Evolutionary conservation across 2,329 filamentous ascomycete genomes (phyloP).

Genomic region (Cladophialophora psammophila): DNA sequence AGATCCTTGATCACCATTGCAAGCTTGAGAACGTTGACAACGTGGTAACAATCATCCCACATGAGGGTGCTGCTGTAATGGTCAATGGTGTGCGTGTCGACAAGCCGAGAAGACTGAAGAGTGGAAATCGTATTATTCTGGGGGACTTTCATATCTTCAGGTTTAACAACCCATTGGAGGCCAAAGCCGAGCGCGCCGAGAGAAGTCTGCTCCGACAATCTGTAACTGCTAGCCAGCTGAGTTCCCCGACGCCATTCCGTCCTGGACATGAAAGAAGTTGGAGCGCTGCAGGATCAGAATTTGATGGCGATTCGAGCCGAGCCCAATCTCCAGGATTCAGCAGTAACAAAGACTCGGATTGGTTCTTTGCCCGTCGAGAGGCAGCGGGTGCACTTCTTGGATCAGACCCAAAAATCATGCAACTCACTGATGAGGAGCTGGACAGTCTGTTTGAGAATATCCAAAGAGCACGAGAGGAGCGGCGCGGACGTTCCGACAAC

Average conservation of each 20-base stretch:
- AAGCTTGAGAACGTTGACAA: constrained; percentile 93
- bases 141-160: constrained; percentile 99
- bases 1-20: constrained; percentile 92
- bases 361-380: constrained; percentile 91
- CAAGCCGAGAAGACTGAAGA: constrained; percentile 83
- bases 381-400: constrained; percentile 91
- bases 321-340: constrained; percentile 80
- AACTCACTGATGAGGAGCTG: constrained; percentile 90
- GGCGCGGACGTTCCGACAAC: constrained; percentile 70
- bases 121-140: constrained; percentile 91
- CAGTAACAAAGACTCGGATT: constrained; percentile 80
- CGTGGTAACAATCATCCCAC: constrained; percentile 87
- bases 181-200: constrained; percentile 87
- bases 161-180: constrained; percentile 97
- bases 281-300: constrained; percentile 80
- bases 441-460: constrained; percentile 94
- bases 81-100: constrained; percentile 92
- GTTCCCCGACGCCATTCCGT: constrained; percentile 65
- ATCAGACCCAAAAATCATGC: constrained; percentile 87
- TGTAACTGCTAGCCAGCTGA: constrained; percentile 68
- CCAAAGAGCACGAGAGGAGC: constrained; percentile 83
- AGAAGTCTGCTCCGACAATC: constrained; percentile 83
- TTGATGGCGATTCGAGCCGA: constrained; percentile 73
- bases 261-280: constrained; percentile 78
- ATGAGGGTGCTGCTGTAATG: constrained; percentile 95